Conservation (phyloP, 176 grass and related monocot species). For the Avena eriantha region DNA sequence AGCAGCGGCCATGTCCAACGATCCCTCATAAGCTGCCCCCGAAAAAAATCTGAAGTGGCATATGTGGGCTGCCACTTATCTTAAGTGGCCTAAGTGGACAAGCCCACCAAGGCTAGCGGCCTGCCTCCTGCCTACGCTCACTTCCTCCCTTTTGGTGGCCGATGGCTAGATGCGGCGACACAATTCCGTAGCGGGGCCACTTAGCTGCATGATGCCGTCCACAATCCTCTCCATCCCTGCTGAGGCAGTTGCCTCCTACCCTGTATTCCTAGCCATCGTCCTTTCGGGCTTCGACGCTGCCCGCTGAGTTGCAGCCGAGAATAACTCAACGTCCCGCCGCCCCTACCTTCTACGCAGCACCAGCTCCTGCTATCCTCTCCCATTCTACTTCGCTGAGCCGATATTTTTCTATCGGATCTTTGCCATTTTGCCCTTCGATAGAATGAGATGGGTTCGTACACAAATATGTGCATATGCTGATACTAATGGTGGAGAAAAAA, state of each 20-base stretch:
- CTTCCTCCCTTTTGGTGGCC: neutral
- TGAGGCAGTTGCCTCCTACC: neutral
- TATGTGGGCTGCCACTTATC: neutral
- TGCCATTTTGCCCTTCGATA: neutral
- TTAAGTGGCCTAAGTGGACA: neutral
- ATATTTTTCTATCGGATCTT: neutral
- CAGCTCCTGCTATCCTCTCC: neutral
- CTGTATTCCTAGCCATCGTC: neutral
- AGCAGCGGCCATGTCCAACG: neutral
- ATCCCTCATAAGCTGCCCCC: neutral
- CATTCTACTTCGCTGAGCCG: neutral
- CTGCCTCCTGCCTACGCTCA: neutral
- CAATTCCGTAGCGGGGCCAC: neutral
- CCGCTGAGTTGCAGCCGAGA: neutral
- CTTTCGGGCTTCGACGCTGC: neutral
- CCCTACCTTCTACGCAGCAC: neutral
- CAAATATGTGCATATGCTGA: neutral
- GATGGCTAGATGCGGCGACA: neutral
- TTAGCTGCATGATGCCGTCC: neutral
- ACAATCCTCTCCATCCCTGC: neutral
- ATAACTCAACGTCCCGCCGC: neutral
- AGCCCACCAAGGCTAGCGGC: neutral
- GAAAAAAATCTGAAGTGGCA: neutral
- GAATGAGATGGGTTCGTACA: neutral
- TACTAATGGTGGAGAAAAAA: conserved; percentile 1